Evolutionary conservation across 163 green algal genomes (phyloP), one percentile per base, ranked within the genome.

Genomic region (Chloromonas sp.): DNA sequence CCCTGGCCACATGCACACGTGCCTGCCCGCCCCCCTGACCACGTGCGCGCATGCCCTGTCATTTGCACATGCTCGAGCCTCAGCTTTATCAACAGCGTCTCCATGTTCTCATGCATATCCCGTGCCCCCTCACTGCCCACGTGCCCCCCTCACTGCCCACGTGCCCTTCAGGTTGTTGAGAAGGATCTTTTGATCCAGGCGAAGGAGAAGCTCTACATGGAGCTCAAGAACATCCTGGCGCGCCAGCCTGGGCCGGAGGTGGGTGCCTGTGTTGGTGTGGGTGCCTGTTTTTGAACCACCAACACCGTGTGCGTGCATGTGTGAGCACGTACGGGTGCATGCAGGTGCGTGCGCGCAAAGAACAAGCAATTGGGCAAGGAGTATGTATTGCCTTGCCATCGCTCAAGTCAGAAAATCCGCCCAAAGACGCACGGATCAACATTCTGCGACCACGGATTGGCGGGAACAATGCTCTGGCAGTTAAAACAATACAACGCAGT

Each of bases 191-290:
- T 92, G 1, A 93, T 96, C 58, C 86, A 92, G 89, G 96, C 98
- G 87, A 97, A 97, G 89, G 94, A 98, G 89, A 95, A 95, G 91
- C 89, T 98, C 85, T 97, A 96, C 87, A 91, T 96, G 83, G 95
- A 98, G 89, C 93, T 98, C 13, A 98, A 98, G 87, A 93, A 94
- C 83, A 96, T 98, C 77, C 88, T 98, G 58, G 93, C 93, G 5
- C 86, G 95, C 58, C 94, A 98, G 89, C 94, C 95, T 1, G 94
- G 95, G 3, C 93, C 93, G 0, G 94, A 97, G 87, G 95, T 95
- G 8, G 36, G 36, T 36, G 36, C 36, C 36, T 36, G 36, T 36
- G 36, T 36, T 36, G 36, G 36, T 36, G 36, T 36, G 36, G 36
- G 36, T 36, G 91, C 94, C n/a, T 93, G 97, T 89, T 93, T 98